phyloP scores from a whole-genome alignment of 768 basidiomycete species.

The Suillus paluster region DNA sequence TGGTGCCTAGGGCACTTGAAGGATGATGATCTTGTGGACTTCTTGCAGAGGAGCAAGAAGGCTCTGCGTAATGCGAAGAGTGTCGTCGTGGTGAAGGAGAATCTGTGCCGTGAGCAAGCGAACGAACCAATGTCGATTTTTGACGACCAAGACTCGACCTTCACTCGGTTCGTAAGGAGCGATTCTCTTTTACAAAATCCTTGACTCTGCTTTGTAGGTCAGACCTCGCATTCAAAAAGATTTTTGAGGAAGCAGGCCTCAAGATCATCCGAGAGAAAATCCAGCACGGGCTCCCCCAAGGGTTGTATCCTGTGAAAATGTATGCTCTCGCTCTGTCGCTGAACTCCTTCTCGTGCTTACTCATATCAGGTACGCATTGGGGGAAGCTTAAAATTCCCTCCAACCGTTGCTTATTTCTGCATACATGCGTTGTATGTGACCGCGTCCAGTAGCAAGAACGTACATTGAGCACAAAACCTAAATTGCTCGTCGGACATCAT shows the following conservation, averaged over 20 bases:
- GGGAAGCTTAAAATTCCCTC: not conserved
- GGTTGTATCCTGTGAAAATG: constrained; percentile 88
- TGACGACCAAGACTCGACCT: constrained; percentile 87
- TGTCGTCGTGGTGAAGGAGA: constrained; percentile 91
- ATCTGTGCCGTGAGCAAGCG: constrained; percentile 65
- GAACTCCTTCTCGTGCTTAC: constrained; percentile 10
- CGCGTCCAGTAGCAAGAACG: not conserved
- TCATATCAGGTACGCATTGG: constrained; percentile 29
- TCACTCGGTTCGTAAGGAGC: constrained; percentile 69
- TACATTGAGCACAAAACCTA: not conserved
- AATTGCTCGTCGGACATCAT: not conserved
- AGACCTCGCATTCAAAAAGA: constrained; percentile 76
- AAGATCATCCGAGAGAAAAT: constrained; percentile 71
- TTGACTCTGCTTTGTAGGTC: constrained; percentile 56
- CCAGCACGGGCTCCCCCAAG: constrained; percentile 83
- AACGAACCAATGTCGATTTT: constrained; percentile 63
- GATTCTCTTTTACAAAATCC: constrained; percentile 1
- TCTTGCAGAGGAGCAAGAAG: constrained; percentile 65
- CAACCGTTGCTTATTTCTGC: not conserved
- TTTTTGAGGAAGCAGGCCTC: constrained; percentile 78
- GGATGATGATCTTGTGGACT: constrained; percentile 75
- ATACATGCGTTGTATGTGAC: not conserved
- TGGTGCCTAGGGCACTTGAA: constrained; percentile 94
- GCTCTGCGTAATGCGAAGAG: constrained; percentile 56
- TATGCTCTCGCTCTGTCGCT: constrained; percentile 39